Base-by-base conservation (phyloP, 495 filamentous ascomycete species). In the Daldinia bambusicola region DNA sequence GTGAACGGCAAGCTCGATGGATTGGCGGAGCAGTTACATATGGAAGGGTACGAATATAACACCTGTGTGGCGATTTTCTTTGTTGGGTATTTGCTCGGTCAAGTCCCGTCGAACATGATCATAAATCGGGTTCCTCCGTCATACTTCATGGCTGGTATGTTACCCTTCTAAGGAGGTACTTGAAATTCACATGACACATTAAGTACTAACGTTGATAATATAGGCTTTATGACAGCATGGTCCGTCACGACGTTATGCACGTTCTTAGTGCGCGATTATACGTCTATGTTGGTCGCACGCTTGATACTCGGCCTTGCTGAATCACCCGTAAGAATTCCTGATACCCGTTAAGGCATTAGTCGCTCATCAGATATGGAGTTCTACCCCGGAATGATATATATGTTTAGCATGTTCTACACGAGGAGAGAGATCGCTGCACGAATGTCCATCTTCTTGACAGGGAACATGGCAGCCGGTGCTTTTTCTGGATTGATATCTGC, bases 401-500 rank as follows among this genome's bases (percentile, higher is more conserved):
- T 84, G 22, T 76, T 85, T 9, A 79, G 75, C 31, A 70, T 80
- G 66, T 88, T 82, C 75, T 88, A 88, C 55, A 86, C 83, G 2
- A 70, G 82, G 22, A 83, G 84, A 57, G 85, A 88, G 63, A 67
- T 87, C 22, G 76, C 79, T 7, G 75, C 75, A 9, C 76, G 84
- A 2, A 84, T 80, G 58, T 77, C 81, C 10, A 80, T 84, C 55
- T 75, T 86, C 16, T 83, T 83, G 63, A 78, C 78, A 0, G 83
- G 80, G 0, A 78, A 79, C 58, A 78, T 82, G 16, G 71, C 82
- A 2, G 79, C 81, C 31, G 81, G 76, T 36, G 80, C 83, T 13
- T 86, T 85, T 64, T 78, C 79, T 4, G 84, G 84, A 14, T 76
- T 86, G n/a, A 83, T 87, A 62, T 78, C 81, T n/a, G 82, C 80